Evolutionary conservation across 257 asterid genomes (phyloP).

Genomic region (Capsicum baccatum): DNA sequence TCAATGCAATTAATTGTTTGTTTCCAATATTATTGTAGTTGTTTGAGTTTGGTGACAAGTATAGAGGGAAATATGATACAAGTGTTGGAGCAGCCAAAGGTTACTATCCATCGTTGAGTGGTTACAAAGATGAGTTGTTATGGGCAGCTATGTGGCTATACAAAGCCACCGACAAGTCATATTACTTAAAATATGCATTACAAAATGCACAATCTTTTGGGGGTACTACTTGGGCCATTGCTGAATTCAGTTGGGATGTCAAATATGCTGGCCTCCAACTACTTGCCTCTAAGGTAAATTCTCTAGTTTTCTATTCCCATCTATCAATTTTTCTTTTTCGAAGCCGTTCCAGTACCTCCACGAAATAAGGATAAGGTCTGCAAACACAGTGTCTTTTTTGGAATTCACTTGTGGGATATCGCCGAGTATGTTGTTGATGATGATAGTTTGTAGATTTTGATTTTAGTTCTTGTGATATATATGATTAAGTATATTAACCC

Average conservation of each 20-base stretch:
- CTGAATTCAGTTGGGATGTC: slow-evolving; percentile 96
- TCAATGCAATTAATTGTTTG: not conserved
- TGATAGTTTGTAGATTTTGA: too few relatives aligned
- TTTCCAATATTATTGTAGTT: slow-evolving; percentile 49
- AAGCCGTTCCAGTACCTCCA: too few relatives aligned
- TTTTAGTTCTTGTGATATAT: too few relatives aligned
- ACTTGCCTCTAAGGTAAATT: slow-evolving; percentile 70
- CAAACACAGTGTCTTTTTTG: too few relatives aligned
- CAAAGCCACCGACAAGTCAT: slow-evolving; percentile 67
- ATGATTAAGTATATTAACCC: not conserved
- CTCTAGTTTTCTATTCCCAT: too few relatives aligned
- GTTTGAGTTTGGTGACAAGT: slow-evolving; percentile 86
- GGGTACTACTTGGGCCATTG: slow-evolving; percentile 86
- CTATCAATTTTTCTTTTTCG: too few relatives aligned
- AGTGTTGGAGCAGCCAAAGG: slow-evolving; percentile 77
- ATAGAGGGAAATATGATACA: slow-evolving; percentile 70
- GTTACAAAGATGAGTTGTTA: slow-evolving; percentile 84
- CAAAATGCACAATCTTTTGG: slow-evolving; percentile 64
- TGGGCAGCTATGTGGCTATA: slow-evolving; percentile 97
- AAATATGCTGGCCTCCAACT: slow-evolving; percentile 86
- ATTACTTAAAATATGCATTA: slow-evolving; percentile 62
- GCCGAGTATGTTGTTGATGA: too few relatives aligned
- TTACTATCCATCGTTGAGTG: slow-evolving; percentile 86
- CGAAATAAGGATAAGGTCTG: too few relatives aligned
- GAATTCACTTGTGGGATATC: too few relatives aligned